Base-by-base conservation (phyloP, 768 basidiomycete genomes). In the Macrolepiota dolichaula region DNA sequence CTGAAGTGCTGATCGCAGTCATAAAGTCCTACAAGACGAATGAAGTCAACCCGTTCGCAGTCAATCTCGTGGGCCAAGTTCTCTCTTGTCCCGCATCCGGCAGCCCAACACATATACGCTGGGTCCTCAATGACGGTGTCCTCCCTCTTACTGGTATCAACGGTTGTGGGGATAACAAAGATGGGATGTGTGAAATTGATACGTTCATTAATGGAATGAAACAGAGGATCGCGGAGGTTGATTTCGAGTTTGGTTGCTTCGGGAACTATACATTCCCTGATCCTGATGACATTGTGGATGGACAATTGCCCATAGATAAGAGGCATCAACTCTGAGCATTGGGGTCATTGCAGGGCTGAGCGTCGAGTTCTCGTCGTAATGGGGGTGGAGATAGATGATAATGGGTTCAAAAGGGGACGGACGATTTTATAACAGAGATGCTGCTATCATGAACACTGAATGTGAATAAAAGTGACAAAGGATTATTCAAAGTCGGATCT, bases 71-170 rank as follows among this genome's bases (percentile, higher is more conserved):
- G 62, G 83, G 67, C 62, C 79, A 89, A 76, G 86, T 64, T 65
- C 80, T 63, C 63, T 77, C 62, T 77, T 85, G 68, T 62, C 70
- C 68, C 57, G 65, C 69, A 15, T 61, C 65, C 36, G 59, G 61
- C 9, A 65, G 60, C 25, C 68, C 68, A 10, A 72, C 64, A 63
- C 80, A 88, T 59, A 87, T 92, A 59, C 81, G 89, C 7, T 79
- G 88, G 71, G 80, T 91, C 49, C 75, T 91, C 65, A 92, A 93
- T 68, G 91, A 92, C 65, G 91, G 81, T 0, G 84, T 86, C 1
- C 77, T 88, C 2, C 89, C 91, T 1, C 77, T 91, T 15, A 86
- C 81, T 1, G 84, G 86, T 9, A 78, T 92, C 55, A 74, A 74
- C 3, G 87, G 85, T 17, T 92, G 90, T 66, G 78, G 75, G 0